Conservation (phyloP, 352 stramenopile species). For the Phytophthora colocasiae region DNA sequence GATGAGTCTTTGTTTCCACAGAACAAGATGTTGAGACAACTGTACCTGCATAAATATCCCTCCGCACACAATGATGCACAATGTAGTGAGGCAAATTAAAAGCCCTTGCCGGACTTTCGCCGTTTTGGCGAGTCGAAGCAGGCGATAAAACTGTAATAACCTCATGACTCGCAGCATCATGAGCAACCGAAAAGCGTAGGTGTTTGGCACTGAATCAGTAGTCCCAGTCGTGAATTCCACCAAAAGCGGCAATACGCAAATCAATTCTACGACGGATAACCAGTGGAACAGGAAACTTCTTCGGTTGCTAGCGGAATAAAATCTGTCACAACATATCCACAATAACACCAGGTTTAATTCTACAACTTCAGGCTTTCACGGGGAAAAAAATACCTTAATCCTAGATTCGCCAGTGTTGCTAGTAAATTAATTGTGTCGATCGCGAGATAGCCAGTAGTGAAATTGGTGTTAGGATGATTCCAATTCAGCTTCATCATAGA, state of each 20-base stretch:
- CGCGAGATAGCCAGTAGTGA: slow-evolving; percentile 36
- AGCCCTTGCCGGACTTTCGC: slow-evolving; percentile 62
- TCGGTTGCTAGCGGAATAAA: slow-evolving; percentile 73
- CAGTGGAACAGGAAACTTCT: slow-evolving; percentile 62
- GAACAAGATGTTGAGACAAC: too few relatives aligned
- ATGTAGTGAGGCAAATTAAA: slow-evolving; percentile 59
- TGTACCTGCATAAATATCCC: slow-evolving; percentile 65
- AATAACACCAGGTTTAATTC: not conserved
- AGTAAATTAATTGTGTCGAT: slow-evolving; percentile 64
- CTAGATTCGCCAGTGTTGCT: slow-evolving; percentile 52
- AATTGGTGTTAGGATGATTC: slow-evolving; percentile 43
- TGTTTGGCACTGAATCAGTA: slow-evolving; percentile 33
- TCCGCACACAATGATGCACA: slow-evolving; percentile 72
- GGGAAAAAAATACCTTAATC: slow-evolving; percentile 40
- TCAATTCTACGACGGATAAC: slow-evolving; percentile 68
- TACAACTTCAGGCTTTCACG: not conserved
- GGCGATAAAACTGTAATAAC: slow-evolving; percentile 68
- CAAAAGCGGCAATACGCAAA: slow-evolving; percentile 55
- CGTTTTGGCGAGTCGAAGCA: slow-evolving; percentile 63
- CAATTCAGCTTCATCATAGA: slow-evolving; percentile 76
- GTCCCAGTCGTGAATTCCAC: slow-evolving; percentile 36
- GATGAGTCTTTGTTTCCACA: too few relatives aligned
- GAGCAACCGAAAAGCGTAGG: slow-evolving; percentile 64
- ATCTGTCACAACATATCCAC: slow-evolving; percentile 30
- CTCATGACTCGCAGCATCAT: slow-evolving; percentile 69